Conservation (phyloP, 2,329 filamentous ascomycete genomes). For the Trichoderma brevicompactum region DNA sequence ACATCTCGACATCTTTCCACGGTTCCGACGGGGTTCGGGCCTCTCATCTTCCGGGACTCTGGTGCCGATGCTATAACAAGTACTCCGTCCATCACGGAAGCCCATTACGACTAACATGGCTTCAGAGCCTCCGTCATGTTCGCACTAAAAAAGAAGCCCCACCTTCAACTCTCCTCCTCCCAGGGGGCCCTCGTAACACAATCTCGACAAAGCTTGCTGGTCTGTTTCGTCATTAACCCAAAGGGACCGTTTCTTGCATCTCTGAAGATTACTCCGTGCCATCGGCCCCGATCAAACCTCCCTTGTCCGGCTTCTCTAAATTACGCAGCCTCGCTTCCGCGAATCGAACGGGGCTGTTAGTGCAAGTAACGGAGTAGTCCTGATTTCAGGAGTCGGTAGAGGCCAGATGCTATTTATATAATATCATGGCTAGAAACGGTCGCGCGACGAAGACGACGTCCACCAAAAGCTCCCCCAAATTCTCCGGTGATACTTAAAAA, state of each 20-base stretch:
- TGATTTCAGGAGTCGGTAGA: slow-evolving; percentile 22
- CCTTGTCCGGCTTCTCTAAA: not conserved
- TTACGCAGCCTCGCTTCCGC: slow-evolving; percentile 21
- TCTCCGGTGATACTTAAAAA: slow-evolving; percentile 2
- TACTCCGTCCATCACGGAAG: not conserved
- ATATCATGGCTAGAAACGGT: slow-evolving; percentile 18
- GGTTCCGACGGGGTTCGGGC: not conserved
- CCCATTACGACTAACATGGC: not conserved
- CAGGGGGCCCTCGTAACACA: slow-evolving; percentile 19
- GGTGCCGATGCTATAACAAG: no score
- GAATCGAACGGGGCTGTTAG: slow-evolving; percentile 16
- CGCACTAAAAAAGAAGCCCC: not conserved
- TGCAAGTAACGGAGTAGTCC: not conserved
- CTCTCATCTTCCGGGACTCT: not conserved
- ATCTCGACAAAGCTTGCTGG: slow-evolving; percentile 27
- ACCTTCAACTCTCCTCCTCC: slow-evolving; percentile 22
- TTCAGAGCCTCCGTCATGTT: not conserved
- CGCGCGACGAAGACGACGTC: slow-evolving; percentile 13
- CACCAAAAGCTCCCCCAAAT: no score
- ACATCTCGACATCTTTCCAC: no score
- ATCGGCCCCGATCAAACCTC: slow-evolving; percentile 17
- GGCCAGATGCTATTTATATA: slow-evolving; percentile 25
- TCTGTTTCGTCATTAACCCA: slow-evolving; percentile 23
- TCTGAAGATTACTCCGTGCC: slow-evolving; percentile 3
- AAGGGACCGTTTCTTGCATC: slow-evolving; percentile 20